A percentile compares a stretch with the other conserved stretches of the same genome.
Evolutionary conservation across 2,329 filamentous ascomycete genomes (phyloP).

Genomic region (Curvularia sp.): DNA sequence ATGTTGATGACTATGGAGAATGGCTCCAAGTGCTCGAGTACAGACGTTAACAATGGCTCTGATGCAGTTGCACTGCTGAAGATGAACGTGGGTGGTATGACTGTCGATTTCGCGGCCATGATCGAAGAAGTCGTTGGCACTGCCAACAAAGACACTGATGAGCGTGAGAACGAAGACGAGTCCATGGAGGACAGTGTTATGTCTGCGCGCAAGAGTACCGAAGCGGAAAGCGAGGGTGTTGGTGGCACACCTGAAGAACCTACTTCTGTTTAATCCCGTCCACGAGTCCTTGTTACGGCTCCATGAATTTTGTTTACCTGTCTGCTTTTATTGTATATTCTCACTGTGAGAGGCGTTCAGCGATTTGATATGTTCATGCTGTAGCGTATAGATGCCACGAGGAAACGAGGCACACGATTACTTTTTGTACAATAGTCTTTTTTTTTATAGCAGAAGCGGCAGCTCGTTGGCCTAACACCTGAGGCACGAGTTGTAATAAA

Average conservation of each 20-base stretch:
- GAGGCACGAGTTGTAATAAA: neutral
- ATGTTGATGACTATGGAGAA: constrained; percentile 31
- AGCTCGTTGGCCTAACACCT: neutral
- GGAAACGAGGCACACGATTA: constrained; percentile 8
- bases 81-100: constrained; percentile 40
- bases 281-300: neutral
- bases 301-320: neutral
- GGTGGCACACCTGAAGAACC: constrained; percentile 27
- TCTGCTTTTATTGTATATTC: neutral
- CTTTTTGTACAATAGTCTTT: constrained; percentile 6
- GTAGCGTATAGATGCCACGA: constrained; percentile 5
- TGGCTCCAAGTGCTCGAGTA: constrained; percentile 14
- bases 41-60: constrained; percentile 15
- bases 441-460: neutral
- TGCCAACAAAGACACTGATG: constrained; percentile 24
- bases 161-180: neutral
- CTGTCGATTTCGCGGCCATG: constrained; percentile 47
- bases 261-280: constrained; percentile 5
- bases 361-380: constrained; percentile 1
- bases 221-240: constrained; percentile 20
- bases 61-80: constrained; percentile 30
- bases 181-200: constrained; percentile 6
- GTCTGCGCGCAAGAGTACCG: constrained; percentile 14
- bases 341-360: neutral
- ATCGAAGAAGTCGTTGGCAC: constrained; percentile 48